Percentiles rank a stretch among this genome's conserved stretches.
These are phyloP conservation scores for Paratinospora sagittata DNA, from an alignment of 164 flowering plant genomes.

Conservation along the genomic window DNA sequence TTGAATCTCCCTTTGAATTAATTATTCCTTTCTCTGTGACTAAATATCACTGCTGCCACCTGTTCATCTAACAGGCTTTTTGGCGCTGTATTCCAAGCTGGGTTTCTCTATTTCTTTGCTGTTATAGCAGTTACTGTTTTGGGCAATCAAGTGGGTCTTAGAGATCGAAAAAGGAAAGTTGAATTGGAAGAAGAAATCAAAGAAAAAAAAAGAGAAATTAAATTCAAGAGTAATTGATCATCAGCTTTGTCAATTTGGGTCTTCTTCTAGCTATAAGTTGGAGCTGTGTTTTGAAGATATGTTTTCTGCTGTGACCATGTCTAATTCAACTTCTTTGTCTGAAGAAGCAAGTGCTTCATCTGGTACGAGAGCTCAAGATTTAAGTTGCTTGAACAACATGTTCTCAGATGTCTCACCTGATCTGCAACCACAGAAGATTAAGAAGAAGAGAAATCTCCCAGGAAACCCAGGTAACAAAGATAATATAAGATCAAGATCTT, in stretches of 20 bases:
- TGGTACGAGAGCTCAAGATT: constrained; percentile 38
- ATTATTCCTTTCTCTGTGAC: constrained; percentile 33
- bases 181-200: constrained; percentile 10
- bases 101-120: neutral
- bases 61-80: constrained; percentile 13
- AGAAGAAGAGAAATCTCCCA: constrained; percentile 79
- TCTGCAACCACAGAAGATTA: constrained; percentile 37
- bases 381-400: constrained; percentile 32
- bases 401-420: constrained; percentile 23
- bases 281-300: constrained; percentile 29
- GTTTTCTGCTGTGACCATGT: constrained; percentile 46
- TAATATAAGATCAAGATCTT: neutral
- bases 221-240: no score
- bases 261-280: neutral
- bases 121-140: neutral
- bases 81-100: constrained; percentile 2
- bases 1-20: neutral
- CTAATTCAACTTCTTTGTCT: constrained; percentile 66
- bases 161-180: constrained; percentile 2
- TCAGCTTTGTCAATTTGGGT: no score
- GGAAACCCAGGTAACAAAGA: constrained; percentile 80
- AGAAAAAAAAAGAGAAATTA: no score
- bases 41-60: constrained; percentile 20
- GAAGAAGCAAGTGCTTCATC: constrained; percentile 66
- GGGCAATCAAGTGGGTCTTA: neutral